A percentile compares a stretch with the other conserved stretches of the same genome.
Conservation (phyloP, 1,284 basidiomycete species). For the Ceratobasidium sp. region DNA sequence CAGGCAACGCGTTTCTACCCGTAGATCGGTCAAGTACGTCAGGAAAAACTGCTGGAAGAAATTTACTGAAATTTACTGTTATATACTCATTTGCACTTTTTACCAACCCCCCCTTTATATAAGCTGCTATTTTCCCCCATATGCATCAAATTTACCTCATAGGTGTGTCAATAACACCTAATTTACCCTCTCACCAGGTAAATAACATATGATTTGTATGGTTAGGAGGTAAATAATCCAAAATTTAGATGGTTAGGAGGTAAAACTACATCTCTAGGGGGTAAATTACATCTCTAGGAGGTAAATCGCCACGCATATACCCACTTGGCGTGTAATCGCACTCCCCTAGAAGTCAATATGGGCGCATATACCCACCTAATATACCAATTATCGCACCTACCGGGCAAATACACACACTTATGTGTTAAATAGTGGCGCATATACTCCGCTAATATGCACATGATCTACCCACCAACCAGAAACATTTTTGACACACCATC, state of each 20-base stretch:
- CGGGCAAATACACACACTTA: neutral
- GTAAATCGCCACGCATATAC: neutral
- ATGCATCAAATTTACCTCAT: neutral
- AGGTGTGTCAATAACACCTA: neutral
- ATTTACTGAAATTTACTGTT: conserved; percentile 19
- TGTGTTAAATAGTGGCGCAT: neutral
- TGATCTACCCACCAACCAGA: neutral
- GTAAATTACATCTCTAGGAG: neutral
- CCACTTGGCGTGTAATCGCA: too few relatives aligned
- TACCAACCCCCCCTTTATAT: neutral
- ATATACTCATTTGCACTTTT: conserved; percentile 7
- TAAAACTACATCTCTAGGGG: too few relatives aligned
- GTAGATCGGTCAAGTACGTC: too few relatives aligned
- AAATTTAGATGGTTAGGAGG: too few relatives aligned
- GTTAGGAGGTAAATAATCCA: neutral
- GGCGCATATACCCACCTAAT: neutral
- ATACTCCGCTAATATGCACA: neutral
- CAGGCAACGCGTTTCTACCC: conserved; percentile 76
- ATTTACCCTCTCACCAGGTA: neutral
- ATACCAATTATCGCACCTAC: neutral
- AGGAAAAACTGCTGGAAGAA: conserved; percentile 4
- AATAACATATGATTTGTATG: neutral
- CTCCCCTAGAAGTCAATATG: too few relatives aligned
- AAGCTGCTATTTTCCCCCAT: neutral
- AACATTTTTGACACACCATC: neutral